Evolutionary conservation across 345 rosid genomes (phyloP), one percentile per base, ranked within the genome.

Genomic region (Psidium friedrichsthalianum): DNA sequence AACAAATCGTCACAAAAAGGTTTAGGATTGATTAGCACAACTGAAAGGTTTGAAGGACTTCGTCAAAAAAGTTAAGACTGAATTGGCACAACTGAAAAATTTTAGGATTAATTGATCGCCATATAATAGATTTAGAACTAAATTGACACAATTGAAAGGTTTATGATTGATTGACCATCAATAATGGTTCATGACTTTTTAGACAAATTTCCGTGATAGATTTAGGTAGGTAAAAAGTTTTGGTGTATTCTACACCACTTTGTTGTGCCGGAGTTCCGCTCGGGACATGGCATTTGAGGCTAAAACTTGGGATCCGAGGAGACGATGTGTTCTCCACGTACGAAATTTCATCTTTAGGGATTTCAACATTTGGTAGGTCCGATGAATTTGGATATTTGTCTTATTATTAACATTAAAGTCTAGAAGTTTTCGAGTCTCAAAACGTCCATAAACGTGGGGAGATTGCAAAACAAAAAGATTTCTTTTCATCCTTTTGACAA

Each of bases 391-490:
- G 76, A 29, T 7, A 29, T 64, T 15, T 64, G 44, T 64, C 76
- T 20, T 9, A 22, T 56, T 56, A 0, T 0, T 69, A 18, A 18
- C 9, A 9, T 20, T 0, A 9, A 5, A 4, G 7, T 11, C 32
- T 64, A 29, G 44, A 18, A 16, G 0, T 64, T 29, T 29, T 64
- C 42, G 2, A 15, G 13, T 5, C 25, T 69, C 2, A 5, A 5
- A 69, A 6, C 11, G 9, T 36, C 47, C 3, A 36, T 36, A 18
- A 36, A 36, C 11, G 5, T 3, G 0, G 18, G 44, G 57, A 55
- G 24, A 21, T 55, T n/a, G n/a, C n/a, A n/a, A n/a, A n/a, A n/a
- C n/a, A n/a, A n/a, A n/a, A n/a, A n/a, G n/a, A n/a, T n/a, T n/a
- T n/a, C 10, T 55, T 20, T 55, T 8, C 57, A 6, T 20, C 8